Percentiles rank a stretch among this genome's conserved stretches.
Conservation (phyloP, 2,329 filamentous ascomycete species). For the Pseudogymnoascus sp. region DNA sequence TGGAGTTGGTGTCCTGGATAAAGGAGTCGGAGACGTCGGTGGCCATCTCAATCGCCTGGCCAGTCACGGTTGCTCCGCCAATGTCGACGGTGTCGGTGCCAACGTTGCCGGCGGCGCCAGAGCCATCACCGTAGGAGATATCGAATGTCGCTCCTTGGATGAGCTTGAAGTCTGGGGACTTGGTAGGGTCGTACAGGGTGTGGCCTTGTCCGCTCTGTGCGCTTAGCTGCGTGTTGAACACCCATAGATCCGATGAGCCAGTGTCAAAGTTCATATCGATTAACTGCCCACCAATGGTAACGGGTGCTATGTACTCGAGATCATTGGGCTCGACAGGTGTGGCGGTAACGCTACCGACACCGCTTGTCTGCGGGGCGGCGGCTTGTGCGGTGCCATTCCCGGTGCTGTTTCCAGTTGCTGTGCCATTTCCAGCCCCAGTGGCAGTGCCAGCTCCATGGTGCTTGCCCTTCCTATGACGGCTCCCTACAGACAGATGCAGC, state of each 20-base stretch:
- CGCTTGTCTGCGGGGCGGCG: conserved; percentile 27
- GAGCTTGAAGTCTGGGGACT: conserved; percentile 24
- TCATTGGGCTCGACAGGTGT: conserved; percentile 44
- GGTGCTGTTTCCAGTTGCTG: conserved; percentile 9
- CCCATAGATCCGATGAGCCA: conserved; percentile 30
- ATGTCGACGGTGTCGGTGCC: conserved; percentile 29
- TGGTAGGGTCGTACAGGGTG: conserved; percentile 23
- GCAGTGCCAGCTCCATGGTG: not conserved
- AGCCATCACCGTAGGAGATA: conserved; percentile 33
- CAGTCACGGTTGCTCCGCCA: conserved; percentile 26
- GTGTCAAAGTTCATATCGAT: conserved; percentile 28
- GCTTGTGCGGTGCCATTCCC: conserved; percentile 13
- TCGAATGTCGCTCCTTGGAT: conserved; percentile 25
- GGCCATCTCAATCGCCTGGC: conserved; percentile 29
- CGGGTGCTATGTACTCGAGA: conserved; percentile 22
- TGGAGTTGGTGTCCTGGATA: conserved; percentile 31
- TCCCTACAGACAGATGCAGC: conserved; percentile 19
- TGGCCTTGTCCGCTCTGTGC: conserved; percentile 24
- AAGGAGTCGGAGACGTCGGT: conserved; percentile 28
- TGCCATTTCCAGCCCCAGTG: conserved; percentile 6
- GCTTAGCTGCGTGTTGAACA: conserved; percentile 28
- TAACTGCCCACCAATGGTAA: conserved; percentile 27
- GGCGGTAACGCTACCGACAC: conserved; percentile 52
- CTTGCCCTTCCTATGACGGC: not conserved
- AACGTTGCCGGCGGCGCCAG: conserved; percentile 30